phyloP scores from a whole-genome alignment of 306 rosid species.

The Hylodesmum podocarpum region DNA sequence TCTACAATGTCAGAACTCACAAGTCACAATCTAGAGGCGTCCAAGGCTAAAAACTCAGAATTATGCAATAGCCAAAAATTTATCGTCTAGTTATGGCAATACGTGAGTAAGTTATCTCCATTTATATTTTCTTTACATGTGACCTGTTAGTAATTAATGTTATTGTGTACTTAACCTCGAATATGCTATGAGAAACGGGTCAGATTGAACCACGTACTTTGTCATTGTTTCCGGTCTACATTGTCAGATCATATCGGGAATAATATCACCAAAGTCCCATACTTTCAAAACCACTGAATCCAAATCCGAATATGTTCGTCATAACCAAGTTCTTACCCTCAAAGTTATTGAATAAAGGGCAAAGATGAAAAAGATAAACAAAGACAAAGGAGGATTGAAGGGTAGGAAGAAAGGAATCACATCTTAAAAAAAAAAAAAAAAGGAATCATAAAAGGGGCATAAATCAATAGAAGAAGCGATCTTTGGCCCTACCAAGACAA shows the following conservation, averaged over 20 bases:
- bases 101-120: background rate
- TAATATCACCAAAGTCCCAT: no score
- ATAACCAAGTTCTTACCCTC: background rate
- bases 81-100: background rate
- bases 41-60: background rate
- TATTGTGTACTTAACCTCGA: background rate
- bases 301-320: no score
- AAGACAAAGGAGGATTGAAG: background rate
- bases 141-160: background rate
- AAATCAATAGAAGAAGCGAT: background rate
- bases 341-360: background rate
- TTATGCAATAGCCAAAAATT: background rate
- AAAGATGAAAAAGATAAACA: background rate
- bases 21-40: constrained; percentile 1
- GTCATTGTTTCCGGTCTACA: background rate
- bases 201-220: background rate
- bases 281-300: no score
- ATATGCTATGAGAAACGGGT: background rate
- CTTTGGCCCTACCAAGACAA: background rate
- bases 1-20: background rate
- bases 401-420: background rate
- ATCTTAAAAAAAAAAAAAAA: background rate
- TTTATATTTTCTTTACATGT: background rate
- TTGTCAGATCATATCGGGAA: no score
- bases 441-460: background rate